Conservation (phyloP, 1,284 basidiomycete species). For the Rhodotorula sp. region DNA sequence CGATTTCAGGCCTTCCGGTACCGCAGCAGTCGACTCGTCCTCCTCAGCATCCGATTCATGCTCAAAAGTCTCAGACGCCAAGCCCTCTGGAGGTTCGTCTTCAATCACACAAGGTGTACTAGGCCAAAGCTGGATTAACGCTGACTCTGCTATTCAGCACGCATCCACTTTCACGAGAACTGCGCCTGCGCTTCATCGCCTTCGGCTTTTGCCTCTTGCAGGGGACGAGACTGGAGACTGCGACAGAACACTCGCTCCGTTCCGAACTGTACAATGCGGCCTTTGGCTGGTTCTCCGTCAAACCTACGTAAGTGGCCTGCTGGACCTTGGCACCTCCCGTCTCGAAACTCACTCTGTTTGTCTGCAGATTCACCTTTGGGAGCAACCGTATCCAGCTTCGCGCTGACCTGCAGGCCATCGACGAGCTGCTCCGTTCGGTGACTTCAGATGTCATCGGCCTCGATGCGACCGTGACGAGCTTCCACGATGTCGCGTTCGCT, state of each 20-base stretch:
- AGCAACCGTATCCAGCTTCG: slow-evolving; percentile 84
- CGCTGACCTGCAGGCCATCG: slow-evolving; percentile 80
- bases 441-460: slow-evolving; percentile 41
- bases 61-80: slow-evolving; percentile 69
- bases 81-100: slow-evolving; percentile 66
- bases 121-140: background rate
- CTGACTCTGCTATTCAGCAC: background rate
- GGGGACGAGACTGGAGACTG: slow-evolving; percentile 79
- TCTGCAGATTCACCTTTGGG: slow-evolving; percentile 83
- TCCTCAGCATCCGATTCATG: slow-evolving; percentile 79
- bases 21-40: slow-evolving; percentile 77
- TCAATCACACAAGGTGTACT: background rate
- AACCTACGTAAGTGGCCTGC: slow-evolving; percentile 66
- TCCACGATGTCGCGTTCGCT: slow-evolving; percentile 21
- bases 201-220: slow-evolving; percentile 92
- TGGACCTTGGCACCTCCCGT: fast-evolving
- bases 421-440: slow-evolving; percentile 54
- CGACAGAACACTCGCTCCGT: slow-evolving; percentile 75
- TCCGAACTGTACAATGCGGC: slow-evolving; percentile 74
- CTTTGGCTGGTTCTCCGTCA: slow-evolving; percentile 87
- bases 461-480: slow-evolving; percentile 36
- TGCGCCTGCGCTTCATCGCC: slow-evolving; percentile 80
- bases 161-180: slow-evolving; percentile 85
- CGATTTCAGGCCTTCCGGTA: slow-evolving; percentile 92
- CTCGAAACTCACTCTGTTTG: background rate